Percentiles rank a stretch among this genome's conserved stretches.
Evolutionary conservation across 257 asterid species (phyloP).

Genomic region (Eustoma russellianum): DNA sequence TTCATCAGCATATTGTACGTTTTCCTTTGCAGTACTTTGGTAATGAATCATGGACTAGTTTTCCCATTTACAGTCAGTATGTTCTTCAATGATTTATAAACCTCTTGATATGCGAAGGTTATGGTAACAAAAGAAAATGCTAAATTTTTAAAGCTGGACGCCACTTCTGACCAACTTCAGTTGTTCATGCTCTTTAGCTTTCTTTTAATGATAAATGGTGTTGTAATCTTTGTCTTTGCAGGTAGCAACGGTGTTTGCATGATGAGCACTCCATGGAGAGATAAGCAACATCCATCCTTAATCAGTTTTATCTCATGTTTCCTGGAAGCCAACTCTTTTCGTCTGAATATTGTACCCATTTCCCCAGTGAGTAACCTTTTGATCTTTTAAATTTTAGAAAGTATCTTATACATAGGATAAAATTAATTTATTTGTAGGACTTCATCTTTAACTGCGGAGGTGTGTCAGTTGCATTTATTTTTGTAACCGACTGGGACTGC

Average conservation of each 20-base stretch:
- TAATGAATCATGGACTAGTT: background rate
- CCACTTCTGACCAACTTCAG: background rate
- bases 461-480: constrained; percentile 73
- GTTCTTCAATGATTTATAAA: background rate
- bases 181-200: background rate
- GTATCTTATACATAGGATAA: constrained; percentile 2
- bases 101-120: background rate
- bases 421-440: constrained; percentile 52
- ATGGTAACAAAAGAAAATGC: background rate
- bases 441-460: constrained; percentile 93
- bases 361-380: constrained; percentile 53
- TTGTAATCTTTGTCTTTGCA: constrained; percentile 22
- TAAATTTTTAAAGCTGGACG: background rate
- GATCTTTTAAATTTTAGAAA: background rate
- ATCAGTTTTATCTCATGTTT: constrained; percentile 71
- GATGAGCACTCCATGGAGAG: constrained; percentile 75
- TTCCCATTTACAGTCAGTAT: no score
- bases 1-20: no score
- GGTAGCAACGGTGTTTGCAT: constrained; percentile 76
- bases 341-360: constrained; percentile 57
- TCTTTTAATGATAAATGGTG: constrained; percentile 8
- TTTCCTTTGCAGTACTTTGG: background rate
- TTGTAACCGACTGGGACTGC: constrained; percentile 58
- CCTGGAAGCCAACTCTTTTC: constrained; percentile 61
- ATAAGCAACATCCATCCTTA: constrained; percentile 71